Percentiles rank a stretch among this genome's conserved stretches.
Conservation (phyloP, 2,329 filamentous ascomycete species). For the Colletotrichum orbiculare region DNA sequence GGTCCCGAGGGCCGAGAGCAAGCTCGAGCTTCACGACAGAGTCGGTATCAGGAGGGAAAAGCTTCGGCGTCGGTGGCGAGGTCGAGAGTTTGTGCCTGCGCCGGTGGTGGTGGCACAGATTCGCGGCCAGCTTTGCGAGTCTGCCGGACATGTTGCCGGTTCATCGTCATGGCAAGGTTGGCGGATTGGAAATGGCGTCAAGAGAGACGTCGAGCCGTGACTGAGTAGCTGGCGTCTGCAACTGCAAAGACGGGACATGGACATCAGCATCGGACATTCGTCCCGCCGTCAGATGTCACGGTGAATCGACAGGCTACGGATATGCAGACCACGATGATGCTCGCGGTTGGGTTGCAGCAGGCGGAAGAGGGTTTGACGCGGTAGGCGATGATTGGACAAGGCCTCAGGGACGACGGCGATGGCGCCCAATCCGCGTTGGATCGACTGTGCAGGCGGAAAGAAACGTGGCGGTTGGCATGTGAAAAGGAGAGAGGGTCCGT, state of each 20-base stretch:
- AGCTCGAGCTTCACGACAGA: not conserved
- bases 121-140: not conserved
- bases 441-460: constrained; percentile 27
- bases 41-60: constrained; percentile 3
- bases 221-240: too few species aligned
- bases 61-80: not conserved
- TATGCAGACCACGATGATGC: constrained; percentile 23
- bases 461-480: constrained; percentile 33
- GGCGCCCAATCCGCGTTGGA: constrained; percentile 18
- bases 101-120: too few species aligned
- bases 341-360: constrained; percentile 20
- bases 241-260: too few species aligned
- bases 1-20: not conserved
- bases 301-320: constrained; percentile 21
- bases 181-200: too few species aligned
- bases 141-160: not conserved
- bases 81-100: not conserved
- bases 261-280: not conserved
- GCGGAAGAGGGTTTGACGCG: constrained; percentile 12
- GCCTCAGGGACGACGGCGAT: constrained; percentile 27
- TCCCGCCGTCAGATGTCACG: constrained; percentile 14
- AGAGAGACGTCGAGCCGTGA: too few species aligned
- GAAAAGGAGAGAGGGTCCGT: constrained; percentile 19
- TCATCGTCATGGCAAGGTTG: too few species aligned
- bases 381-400: constrained; percentile 30